Percentiles rank a stretch among this genome's conserved stretches.
Evolutionary conservation across 768 basidiomycete genomes (phyloP).

Genomic region (Lactarius akahatsu): DNA sequence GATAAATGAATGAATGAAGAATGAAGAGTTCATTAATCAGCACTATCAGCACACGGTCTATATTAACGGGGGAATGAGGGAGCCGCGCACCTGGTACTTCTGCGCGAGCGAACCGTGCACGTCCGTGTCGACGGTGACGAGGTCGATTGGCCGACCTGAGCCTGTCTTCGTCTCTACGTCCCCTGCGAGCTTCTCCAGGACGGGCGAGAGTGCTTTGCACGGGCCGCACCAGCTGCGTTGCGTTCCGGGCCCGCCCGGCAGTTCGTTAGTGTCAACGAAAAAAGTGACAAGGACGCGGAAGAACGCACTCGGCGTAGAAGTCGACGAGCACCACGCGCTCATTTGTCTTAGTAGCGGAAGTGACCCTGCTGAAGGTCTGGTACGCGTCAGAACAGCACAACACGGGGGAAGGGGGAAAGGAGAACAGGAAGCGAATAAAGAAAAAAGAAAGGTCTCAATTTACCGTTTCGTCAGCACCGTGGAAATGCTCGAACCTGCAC

Average conservation of each 20-base stretch:
- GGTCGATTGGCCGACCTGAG: slow-evolving; percentile 59
- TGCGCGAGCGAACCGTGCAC: slow-evolving; percentile 51
- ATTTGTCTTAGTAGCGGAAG: slow-evolving; percentile 37
- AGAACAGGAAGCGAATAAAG: not conserved
- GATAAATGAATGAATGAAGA: not conserved
- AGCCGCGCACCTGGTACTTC: slow-evolving; percentile 46
- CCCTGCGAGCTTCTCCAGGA: slow-evolving; percentile 58
- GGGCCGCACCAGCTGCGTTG: slow-evolving; percentile 71
- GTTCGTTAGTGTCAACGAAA: no score
- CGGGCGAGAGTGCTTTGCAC: slow-evolving; percentile 69
- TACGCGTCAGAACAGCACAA: not conserved
- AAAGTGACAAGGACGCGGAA: not conserved
- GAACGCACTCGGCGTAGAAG: slow-evolving; percentile 73
- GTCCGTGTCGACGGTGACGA: slow-evolving; percentile 71
- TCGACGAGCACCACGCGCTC: slow-evolving; percentile 68
- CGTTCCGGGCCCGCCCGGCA: no score
- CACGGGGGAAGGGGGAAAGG: not conserved
- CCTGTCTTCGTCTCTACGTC: slow-evolving; percentile 47
- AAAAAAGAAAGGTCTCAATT: not conserved
- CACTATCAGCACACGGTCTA: not conserved
- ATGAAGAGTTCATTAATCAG: slow-evolving; percentile 3
- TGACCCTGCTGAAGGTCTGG: slow-evolving; percentile 40
- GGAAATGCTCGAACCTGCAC: slow-evolving; percentile 43
- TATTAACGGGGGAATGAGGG: not conserved
- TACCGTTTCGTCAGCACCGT: slow-evolving; percentile 49